Percentiles rank a stretch among this genome's conserved stretches.
Conservation (phyloP, 352 stramenopile genomes). For the Pythium brassicae region DNA sequence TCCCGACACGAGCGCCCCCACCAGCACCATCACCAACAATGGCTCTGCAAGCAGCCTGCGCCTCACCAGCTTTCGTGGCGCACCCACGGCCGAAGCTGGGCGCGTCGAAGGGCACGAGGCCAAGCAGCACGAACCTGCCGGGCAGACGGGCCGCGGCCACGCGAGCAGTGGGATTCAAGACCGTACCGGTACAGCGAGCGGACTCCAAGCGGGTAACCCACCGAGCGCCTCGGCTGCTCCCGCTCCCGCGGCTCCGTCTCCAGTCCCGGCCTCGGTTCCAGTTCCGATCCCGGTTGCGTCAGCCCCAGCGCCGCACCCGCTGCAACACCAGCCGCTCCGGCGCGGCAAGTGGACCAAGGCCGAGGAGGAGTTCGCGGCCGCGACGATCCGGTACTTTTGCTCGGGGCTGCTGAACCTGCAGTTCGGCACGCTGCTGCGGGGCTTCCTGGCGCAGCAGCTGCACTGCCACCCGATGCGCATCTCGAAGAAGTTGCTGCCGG, state of each 20-base stretch:
- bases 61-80: not conserved
- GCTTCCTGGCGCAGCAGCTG: conserved; percentile 62
- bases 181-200: not conserved
- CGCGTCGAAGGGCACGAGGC: not conserved
- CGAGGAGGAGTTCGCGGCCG: conserved; percentile 60
- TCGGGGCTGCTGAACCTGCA: conserved; percentile 57
- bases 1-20: not conserved
- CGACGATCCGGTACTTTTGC: conserved; percentile 71
- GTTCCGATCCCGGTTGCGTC: too few species aligned
- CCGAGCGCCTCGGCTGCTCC: too few species aligned
- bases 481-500: conserved; percentile 73
- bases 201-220: not conserved
- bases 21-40: not conserved
- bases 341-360: conserved; percentile 71
- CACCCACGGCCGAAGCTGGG: not conserved
- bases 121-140: too few species aligned
- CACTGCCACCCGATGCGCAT: conserved; percentile 78
- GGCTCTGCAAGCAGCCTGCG: not conserved
- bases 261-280: too few species aligned
- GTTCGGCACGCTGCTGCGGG: conserved; percentile 69
- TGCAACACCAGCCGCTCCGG: conserved; percentile 23
- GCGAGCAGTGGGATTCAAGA: conserved; percentile 1
- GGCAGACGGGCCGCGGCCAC: not conserved
- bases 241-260: not conserved
- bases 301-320: not conserved